Conservation (phyloP, 495 filamentous ascomycete genomes). For the Penicillium alfredii region DNA sequence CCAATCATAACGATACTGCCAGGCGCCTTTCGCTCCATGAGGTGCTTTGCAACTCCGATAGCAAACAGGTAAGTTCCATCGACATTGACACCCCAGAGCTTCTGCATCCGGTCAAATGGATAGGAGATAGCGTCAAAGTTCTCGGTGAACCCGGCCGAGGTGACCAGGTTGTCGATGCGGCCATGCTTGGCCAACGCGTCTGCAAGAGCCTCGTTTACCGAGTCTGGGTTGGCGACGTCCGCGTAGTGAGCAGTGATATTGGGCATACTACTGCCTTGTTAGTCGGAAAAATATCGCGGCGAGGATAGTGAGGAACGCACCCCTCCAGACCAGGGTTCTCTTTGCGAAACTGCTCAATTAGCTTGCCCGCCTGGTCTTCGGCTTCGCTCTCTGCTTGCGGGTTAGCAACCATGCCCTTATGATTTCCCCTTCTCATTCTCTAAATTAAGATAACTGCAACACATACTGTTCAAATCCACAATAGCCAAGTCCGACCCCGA, state of each 20-base stretch:
- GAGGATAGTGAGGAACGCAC: constrained; percentile 35
- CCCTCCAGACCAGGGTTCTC: constrained; percentile 71
- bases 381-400: constrained; percentile 67
- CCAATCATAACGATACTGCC: constrained; percentile 94
- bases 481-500: constrained; percentile 87
- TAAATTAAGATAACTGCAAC: too few relatives aligned
- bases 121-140: constrained; percentile 89
- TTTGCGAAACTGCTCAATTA: constrained; percentile 64
- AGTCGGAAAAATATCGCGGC: too few relatives aligned
- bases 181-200: constrained; percentile 68
- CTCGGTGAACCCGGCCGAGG: constrained; percentile 92
- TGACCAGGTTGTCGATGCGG: constrained; percentile 86
- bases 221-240: constrained; percentile 74
- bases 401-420: too few relatives aligned
- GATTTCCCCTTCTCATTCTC: too few relatives aligned
- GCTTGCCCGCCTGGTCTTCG: constrained; percentile 60
- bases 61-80: constrained; percentile 92
- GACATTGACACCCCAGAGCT: constrained; percentile 91
- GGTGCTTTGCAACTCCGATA: constrained; percentile 74
- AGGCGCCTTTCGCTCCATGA: constrained; percentile 71
- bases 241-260: constrained; percentile 84
- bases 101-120: constrained; percentile 80
- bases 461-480: constrained; percentile 86
- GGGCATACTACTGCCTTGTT: constrained; percentile 61
- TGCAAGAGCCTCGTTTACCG: constrained; percentile 63